Evolutionary conservation across 164 flowering plant species (phyloP).

Genomic region (Umbellularia californica): DNA sequence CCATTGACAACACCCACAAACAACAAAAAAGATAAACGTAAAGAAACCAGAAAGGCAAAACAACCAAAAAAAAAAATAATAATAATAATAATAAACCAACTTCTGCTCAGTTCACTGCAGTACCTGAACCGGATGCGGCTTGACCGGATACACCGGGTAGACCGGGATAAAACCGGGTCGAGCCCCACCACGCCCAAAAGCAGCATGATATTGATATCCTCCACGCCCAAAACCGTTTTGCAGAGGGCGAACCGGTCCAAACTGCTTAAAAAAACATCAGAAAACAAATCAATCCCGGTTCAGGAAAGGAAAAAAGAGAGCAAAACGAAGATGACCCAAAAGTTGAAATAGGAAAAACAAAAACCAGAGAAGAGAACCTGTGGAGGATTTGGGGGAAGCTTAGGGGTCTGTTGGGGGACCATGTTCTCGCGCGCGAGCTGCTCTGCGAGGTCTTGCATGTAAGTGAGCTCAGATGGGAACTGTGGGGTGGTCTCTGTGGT

Average conservation of each 20-base stretch:
- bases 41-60: conserved; percentile 1
- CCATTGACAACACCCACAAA: conserved; percentile 12
- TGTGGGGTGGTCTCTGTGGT: background rate
- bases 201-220: conserved; percentile 5
- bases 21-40: background rate
- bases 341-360: too few relatives aligned
- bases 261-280: background rate
- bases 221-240: conserved; percentile 9
- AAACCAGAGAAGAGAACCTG: background rate
- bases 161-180: conserved; percentile 12
- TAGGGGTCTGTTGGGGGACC: background rate
- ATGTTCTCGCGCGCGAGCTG: conserved; percentile 21
- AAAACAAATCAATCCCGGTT: background rate
- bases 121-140: background rate
- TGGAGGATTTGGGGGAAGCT: background rate
- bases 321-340: background rate
- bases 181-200: conserved; percentile 6
- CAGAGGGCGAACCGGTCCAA: background rate
- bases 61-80: background rate
- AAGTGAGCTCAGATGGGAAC: conserved; percentile 18
- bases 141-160: background rate
- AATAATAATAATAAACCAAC: background rate
- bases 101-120: background rate
- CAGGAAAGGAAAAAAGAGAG: background rate
- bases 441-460: conserved; percentile 28